A percentile compares a stretch with the other conserved stretches of the same genome.
These are phyloP conservation scores for Pythium angustatum DNA, from an alignment of 352 stramenopile species.

Conservation along the genomic window DNA sequence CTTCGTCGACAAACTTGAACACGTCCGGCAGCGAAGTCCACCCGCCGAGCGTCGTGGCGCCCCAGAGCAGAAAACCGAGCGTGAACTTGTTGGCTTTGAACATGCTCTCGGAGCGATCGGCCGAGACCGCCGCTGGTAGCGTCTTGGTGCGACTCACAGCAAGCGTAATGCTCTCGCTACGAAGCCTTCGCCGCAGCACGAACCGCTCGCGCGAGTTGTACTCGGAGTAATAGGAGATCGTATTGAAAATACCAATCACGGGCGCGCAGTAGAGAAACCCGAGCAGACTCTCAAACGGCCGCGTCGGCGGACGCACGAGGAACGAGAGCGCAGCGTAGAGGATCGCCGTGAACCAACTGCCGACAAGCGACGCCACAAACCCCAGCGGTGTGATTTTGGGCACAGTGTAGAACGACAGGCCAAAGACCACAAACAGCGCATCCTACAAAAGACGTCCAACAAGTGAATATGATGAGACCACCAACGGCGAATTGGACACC, in stretches of 20 bases:
- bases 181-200: conserved; percentile 59
- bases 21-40: conserved; percentile 79
- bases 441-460: conserved; percentile 52
- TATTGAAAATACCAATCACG: conserved; percentile 84
- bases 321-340: conserved; percentile 62
- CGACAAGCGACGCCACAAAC: conserved; percentile 72
- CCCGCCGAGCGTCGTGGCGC: conserved; percentile 65
- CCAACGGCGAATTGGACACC: too few species aligned
- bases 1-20: conserved; percentile 84
- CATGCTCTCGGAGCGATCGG: conserved; percentile 31
- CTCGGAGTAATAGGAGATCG: conserved; percentile 85
- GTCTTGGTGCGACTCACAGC: conserved; percentile 64
- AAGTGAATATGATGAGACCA: too few species aligned
- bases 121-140: conserved; percentile 21
- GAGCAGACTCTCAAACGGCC: conserved; percentile 51
- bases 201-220: conserved; percentile 84
- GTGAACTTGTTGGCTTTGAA: conserved; percentile 59
- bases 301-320: conserved; percentile 45
- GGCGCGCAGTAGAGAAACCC: conserved; percentile 70
- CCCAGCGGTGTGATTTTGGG: conserved; percentile 81
- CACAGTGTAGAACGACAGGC: conserved; percentile 84
- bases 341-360: conserved; percentile 63
- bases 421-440: conserved; percentile 81
- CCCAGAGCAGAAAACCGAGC: conserved; percentile 70
- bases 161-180: conserved; percentile 78